Evolutionary conservation across 306 rosid species (phyloP), one percentile per base, ranked within the genome.

Genomic region (Malus asiatica): DNA sequence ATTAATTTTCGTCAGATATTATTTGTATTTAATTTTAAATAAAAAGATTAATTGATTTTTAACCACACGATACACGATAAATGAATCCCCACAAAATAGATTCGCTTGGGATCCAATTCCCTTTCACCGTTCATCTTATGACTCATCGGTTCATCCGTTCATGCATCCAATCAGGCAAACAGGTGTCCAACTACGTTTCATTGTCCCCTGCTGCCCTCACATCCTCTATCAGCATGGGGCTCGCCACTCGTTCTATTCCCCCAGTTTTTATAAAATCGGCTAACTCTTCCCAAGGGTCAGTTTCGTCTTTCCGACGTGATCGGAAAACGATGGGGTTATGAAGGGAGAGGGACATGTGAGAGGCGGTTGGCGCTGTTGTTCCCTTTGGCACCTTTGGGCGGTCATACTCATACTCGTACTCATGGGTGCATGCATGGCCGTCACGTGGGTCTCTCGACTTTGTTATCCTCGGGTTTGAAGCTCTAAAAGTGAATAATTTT

Each of bases 51-150:
- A 32, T 4, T 32, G 0, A 32, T 32, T 32, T 33, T 0, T 1
- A 33, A 33, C 0, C 1, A 0, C 7, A 33, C 1, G 0, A 33
- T 33, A 33, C 6, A 1, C 1, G 0, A 1, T 33, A 1, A 33
- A 33, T 0, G 0, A 5, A 5, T 33, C 6, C 1, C 6, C 7
- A 33, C 35, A 33, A 33, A 33, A 33, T 33, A 33, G 1, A 33
- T 33, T 33, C 35, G 7, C 7, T 5, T 33, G 35, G 35, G 7
- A 33, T 33, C 35, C 35, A 5, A 33, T 72, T 33, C 35, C 35
- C 35, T 5, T 33, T 89, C 90, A 84, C 35, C 61, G 58, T 45
- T 46, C 52, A 66, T 38, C 13, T 0, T 23, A 66, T 83, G 88
- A 81, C 81, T 75, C 79, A 67, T 55, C 58, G 10, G 8, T 42